Conservation (phyloP, 805 yeast species). For the Cyberlindnera samutprakarnensis region DNA sequence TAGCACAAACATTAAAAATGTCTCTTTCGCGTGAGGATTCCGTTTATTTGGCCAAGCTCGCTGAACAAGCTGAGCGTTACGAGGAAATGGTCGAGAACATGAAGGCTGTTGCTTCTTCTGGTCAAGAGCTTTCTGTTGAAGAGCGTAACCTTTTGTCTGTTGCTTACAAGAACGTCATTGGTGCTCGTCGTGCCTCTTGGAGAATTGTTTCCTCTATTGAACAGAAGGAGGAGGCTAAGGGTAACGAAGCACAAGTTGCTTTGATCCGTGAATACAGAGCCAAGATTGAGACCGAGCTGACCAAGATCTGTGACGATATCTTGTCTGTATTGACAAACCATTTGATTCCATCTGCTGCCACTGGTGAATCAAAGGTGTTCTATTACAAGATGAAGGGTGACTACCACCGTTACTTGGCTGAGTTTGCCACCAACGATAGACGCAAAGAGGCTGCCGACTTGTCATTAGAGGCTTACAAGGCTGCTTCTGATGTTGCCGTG, state of each 20-base stretch:
- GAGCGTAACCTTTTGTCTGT: conserved; percentile 96
- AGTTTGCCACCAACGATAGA: conserved; percentile 86
- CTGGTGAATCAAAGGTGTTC: conserved; percentile 97
- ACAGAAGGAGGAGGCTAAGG: conserved; percentile 96
- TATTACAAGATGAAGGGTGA: conserved; percentile 99
- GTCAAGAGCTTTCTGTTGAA: conserved; percentile 93
- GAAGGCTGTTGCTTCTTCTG: conserved; percentile 95
- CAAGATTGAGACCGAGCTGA: conserved; percentile 87
- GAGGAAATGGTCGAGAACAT: conserved; percentile 99
- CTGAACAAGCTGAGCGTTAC: conserved; percentile 99
- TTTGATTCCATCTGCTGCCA: conserved; percentile 87
- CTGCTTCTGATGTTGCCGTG: conserved; percentile 95
- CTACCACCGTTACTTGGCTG: conserved; percentile 98
- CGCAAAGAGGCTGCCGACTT: conserved; percentile 89
- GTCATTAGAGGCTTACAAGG: conserved; percentile 88
- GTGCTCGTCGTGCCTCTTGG: conserved; percentile 99
- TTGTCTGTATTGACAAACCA: conserved; percentile 80
- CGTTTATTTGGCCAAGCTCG: conserved; percentile 95
- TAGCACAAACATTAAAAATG: conserved; percentile 30
- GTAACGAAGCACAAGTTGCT: conserved; percentile 82
- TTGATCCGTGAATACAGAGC: conserved; percentile 92
- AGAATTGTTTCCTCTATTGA: conserved; percentile 97
- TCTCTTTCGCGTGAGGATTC: conserved; percentile 93
- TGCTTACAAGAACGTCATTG: conserved; percentile 97
- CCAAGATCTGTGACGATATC: conserved; percentile 91